Evolutionary conservation across 2,329 filamentous ascomycete species (phyloP).

Genomic region (Beauveria varroae): DNA sequence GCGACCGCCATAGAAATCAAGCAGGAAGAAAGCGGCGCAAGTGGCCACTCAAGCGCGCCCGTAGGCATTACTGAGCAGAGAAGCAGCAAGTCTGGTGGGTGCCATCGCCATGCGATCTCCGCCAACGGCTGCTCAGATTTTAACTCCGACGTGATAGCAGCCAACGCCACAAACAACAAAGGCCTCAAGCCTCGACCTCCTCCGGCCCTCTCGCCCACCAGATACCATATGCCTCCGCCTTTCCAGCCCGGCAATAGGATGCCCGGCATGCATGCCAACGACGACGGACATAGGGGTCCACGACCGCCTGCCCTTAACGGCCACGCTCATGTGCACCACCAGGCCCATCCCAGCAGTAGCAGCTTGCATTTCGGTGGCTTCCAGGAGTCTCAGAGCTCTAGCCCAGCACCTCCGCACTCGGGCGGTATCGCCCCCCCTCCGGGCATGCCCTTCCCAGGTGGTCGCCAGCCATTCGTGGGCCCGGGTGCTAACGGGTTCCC

Average conservation of each 20-base stretch:
- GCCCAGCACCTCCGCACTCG: conserved; percentile 45
- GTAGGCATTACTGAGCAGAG: conserved; percentile 1
- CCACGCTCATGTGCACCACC: conserved; percentile 33
- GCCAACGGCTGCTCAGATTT: neutral
- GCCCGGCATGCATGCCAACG: conserved; percentile 23
- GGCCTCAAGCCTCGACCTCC: conserved; percentile 21
- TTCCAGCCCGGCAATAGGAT: conserved; percentile 31
- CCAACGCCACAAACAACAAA: conserved; percentile 13
- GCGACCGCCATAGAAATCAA: neutral
- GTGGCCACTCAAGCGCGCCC: neutral
- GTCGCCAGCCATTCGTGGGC: conserved; percentile 26
- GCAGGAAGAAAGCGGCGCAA: neutral
- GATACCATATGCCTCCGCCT: conserved; percentile 37
- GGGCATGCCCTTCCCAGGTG: conserved; percentile 30
- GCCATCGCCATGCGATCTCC: neutral
- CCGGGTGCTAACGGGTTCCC: conserved; percentile 28
- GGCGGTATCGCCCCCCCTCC: conserved; percentile 42
- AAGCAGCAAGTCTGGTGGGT: conserved; percentile 14
- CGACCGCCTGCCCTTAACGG: conserved; percentile 27
- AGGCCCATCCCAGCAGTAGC: conserved; percentile 45
- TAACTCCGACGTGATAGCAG: conserved; percentile 12
- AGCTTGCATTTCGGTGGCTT: conserved; percentile 51
- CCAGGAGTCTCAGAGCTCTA: conserved; percentile 48
- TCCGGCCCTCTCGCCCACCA: conserved; percentile 25
- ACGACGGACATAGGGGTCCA: conserved; percentile 24